Base-by-base conservation (phyloP, 75 land plant species). In the Cupressus sempervirens region DNA sequence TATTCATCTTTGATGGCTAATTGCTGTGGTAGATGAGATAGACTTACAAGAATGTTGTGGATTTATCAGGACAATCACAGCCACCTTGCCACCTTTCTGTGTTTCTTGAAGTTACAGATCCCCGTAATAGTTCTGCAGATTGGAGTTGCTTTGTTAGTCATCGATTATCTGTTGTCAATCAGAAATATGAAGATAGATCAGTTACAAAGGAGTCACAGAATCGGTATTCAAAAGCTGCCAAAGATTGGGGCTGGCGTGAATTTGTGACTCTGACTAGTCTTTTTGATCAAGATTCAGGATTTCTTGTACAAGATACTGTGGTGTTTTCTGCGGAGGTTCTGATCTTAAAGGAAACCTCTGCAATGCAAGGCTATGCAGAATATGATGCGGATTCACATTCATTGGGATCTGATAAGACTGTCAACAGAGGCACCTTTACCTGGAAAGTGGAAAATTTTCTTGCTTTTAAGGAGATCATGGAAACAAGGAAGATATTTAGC, bases 181-280 rank as follows among this genome's bases (percentile, higher is more conserved):
- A 98, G 86, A 95, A 87, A 48, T 89, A 88, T 82, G 99, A 96
- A 52, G 98, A 94, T 20, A 94, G 93, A 48, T 96, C 99, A 53
- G 97, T 98, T 30, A 92, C 94, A n/a, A 98, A 98, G 82, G 99
- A 98, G 86, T 98, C 99, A 75, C 99, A 98, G 82, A 96, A 98
- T 83, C 96, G 99, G 3, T 98, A 96, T 84, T 98, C 98, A 0
- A 98, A 98, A 89, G 93, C 98, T 86, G 98, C 99, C 48, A 98
- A 98, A 84, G 99, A 98, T 88, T 98, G 98, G 99, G 99, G 99
- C 20, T 98, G 99, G 99, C 92, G 98, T 62, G 99, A 98, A 83
- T 98, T 98, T 89, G 93, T 98, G 83, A 98, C 99, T 6, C 91
- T 98, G 30, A 98, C 99, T 18, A 98, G 96, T 86, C 93, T 98